Conservation (phyloP, 75 land plant species). For the Cupressus sempervirens region DNA sequence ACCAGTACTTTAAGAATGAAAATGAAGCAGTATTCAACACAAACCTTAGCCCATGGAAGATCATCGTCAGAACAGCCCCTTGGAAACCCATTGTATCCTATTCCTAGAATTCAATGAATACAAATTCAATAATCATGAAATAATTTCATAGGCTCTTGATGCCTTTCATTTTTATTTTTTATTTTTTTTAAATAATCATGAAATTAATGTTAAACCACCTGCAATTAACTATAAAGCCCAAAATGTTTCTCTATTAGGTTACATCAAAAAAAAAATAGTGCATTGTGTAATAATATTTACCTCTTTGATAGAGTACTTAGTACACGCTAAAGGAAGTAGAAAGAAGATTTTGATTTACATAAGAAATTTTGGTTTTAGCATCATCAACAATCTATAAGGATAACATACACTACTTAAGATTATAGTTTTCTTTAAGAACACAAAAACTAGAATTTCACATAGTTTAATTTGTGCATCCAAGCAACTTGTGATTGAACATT, state of each 20-base stretch:
- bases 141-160: no score
- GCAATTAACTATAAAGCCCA: not conserved
- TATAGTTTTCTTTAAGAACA: not conserved
- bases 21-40: not conserved
- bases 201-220: not conserved
- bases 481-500: not conserved
- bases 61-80: conserved; percentile 96
- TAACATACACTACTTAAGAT: not conserved
- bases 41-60: conserved; percentile 98
- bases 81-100: conserved; percentile 98
- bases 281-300: not conserved
- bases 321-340: not conserved
- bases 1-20: not conserved
- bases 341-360: not conserved
- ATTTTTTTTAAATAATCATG: conserved; percentile 2
- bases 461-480: not conserved
- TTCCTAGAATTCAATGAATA: conserved; percentile 44
- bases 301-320: not conserved
- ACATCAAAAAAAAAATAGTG: not conserved
- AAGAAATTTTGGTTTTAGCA: not conserved
- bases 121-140: not conserved
- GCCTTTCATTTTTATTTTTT: no score
- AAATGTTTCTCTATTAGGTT: not conserved
- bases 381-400: not conserved
- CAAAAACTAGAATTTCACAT: not conserved